phyloP scores from a whole-genome alignment of 73 alveolate genomes.

The Breviolum minutum region DNA sequence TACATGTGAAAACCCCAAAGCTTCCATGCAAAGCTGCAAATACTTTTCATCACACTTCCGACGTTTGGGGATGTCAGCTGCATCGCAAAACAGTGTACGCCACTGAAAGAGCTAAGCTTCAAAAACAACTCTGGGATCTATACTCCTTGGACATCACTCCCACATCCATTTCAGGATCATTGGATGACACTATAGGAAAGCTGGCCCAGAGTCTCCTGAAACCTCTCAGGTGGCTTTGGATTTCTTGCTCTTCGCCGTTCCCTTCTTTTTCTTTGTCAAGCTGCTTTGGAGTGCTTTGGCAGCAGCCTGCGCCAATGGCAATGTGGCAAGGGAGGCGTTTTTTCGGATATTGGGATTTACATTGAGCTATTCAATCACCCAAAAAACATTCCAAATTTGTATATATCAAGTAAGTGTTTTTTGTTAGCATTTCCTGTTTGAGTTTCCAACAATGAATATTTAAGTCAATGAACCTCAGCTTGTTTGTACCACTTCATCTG shows the following conservation, averaged over 20 bases:
- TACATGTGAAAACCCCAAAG: not conserved
- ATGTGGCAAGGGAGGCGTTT: not conserved
- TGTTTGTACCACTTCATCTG: constrained; percentile 5
- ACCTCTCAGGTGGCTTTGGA: not conserved
- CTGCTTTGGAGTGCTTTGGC: constrained; percentile 13
- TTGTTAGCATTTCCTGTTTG: too few relatives aligned
- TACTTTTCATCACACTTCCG: too few relatives aligned
- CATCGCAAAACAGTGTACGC: too few relatives aligned
- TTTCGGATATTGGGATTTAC: too few relatives aligned
- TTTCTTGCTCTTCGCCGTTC: not conserved
- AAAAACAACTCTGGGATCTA: not conserved
- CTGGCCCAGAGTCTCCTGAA: not conserved
- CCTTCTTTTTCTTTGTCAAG: not conserved
- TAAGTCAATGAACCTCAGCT: not conserved
- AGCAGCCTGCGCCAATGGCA: not conserved
- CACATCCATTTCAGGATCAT: not conserved
- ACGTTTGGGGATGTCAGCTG: too few relatives aligned
- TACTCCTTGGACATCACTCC: not conserved
- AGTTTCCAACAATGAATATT: not conserved
- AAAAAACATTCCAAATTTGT: too few relatives aligned
- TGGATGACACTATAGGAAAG: not conserved
- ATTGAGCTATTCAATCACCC: too few relatives aligned
- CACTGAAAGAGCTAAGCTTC: too few relatives aligned
- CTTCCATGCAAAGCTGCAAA: too few relatives aligned
- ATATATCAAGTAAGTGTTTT: too few relatives aligned